A percentile compares a stretch with the other conserved stretches of the same genome.
Evolutionary conservation across 805 yeast genomes (phyloP).

Genomic region (Zygosaccharomyces bailii): DNA sequence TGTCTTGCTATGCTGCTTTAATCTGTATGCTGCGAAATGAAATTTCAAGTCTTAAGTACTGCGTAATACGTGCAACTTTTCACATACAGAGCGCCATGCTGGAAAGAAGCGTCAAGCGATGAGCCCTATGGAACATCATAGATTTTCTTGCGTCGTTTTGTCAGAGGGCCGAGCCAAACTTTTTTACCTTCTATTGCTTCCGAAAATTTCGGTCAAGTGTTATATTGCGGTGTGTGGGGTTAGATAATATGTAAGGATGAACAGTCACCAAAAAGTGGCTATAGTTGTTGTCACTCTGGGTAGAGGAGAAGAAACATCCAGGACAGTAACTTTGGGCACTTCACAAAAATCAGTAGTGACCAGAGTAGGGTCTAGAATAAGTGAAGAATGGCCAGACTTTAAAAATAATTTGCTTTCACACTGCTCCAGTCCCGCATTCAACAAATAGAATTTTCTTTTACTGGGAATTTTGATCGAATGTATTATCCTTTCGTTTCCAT

Average conservation of each 20-base stretch:
- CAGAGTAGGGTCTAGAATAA: too few species aligned
- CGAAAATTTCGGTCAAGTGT: background rate
- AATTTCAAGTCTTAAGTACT: conserved; percentile 6
- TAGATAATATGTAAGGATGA: background rate
- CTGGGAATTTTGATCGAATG: too few species aligned
- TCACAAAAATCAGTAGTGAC: too few species aligned
- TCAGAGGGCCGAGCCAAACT: background rate
- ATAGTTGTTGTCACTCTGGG: background rate
- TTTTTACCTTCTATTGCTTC: background rate
- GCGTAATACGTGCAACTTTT: conserved; percentile 2
- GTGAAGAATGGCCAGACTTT: too few species aligned
- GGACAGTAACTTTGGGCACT: background rate
- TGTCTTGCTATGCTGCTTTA: conserved; percentile 6
- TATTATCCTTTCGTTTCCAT: too few species aligned
- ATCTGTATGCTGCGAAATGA: background rate
- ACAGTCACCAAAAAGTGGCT: background rate
- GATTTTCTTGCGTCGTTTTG: conserved; percentile 8
- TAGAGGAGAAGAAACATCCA: too few species aligned
- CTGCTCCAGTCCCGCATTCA: too few species aligned
- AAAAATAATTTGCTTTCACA: too few species aligned
- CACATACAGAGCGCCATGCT: conserved; percentile 4
- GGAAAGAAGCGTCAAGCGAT: conserved; percentile 6
- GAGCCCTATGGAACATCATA: conserved; percentile 7
- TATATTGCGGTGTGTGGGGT: background rate
- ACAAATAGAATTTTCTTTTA: too few species aligned